Base-by-base conservation (phyloP, 371 early-diverging fungal genomes). In the Parasitella parasitica region DNA sequence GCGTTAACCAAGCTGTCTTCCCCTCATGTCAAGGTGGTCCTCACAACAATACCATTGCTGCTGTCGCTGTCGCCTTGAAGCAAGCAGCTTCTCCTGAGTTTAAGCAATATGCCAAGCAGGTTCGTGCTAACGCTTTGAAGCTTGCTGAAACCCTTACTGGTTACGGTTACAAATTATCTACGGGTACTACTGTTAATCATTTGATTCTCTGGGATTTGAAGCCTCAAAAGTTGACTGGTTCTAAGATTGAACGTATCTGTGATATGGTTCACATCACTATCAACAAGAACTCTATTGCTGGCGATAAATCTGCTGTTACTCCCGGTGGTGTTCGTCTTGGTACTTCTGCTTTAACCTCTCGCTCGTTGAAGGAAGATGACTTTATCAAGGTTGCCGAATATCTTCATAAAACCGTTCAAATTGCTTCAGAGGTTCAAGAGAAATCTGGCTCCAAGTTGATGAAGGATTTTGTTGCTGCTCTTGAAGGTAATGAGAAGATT, bases 11-110 rank as follows among this genome's bases (percentile, higher is more conserved):
- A 72, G 95, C 97, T 12, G 99, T 99, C 38, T 99, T 99, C 89
- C 99, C 99, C 54, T 94, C 90, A 52, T 88, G 87, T 81, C 99
- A 99, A 82, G 99, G 99, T 65, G 99, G 99, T 34, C 99, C 99
- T 32, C 99, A 99, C 84, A 99, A 99, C 88, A 97, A 99, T 84
- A 98, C 99, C 49, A 99, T 99, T 63, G 86, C 96, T 30, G 99
- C 99, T 13, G 80, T 99, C 59, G 93, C 99, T 22, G 98, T 98
- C 34, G 98, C 99, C 0, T 81, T 99, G 59, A 93, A 97, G 77
- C 97, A 98, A 82, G 88, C 86, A 49, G 71, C 82, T 72, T 69
- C 87, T 5, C 87, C 92, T 43, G 89, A 92, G 63, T 99, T 94
- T 86, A 91, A 89, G 75, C 87, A 86, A 66, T 99, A 98, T 77